Percentiles rank a stretch among this genome's conserved stretches.
Evolutionary conservation across 2,329 filamentous ascomycete species (phyloP).

Genomic region (Conoideocrella luteorostrata): DNA sequence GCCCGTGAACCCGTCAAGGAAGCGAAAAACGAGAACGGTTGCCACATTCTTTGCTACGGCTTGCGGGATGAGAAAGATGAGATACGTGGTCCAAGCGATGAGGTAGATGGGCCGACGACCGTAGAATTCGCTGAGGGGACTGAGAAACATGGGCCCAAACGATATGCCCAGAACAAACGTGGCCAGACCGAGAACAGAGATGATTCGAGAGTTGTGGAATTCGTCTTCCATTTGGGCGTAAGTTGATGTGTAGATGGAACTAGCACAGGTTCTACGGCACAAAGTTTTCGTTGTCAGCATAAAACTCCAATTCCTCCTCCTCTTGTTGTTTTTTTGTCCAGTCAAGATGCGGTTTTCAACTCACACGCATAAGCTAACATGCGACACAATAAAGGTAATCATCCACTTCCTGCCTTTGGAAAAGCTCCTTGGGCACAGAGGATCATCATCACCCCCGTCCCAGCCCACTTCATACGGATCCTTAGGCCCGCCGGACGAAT

Average conservation of each 20-base stretch:
- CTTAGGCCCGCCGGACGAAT: conserved; percentile 19
- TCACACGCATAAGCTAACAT: conserved; percentile 76
- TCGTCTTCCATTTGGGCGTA: conserved; percentile 71
- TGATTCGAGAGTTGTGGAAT: conserved; percentile 62
- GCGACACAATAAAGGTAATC: conserved; percentile 67
- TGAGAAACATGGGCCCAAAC: conserved; percentile 57
- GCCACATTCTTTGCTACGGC: conserved; percentile 76
- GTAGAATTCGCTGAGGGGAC: conserved; percentile 69
- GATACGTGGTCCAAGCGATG: conserved; percentile 63
- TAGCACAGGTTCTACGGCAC: conserved; percentile 68
- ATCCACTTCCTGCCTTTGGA: conserved; percentile 64
- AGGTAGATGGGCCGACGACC: conserved; percentile 78
- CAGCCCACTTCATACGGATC: conserved; percentile 65
- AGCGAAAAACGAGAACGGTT: conserved; percentile 71
- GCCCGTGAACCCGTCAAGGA: conserved; percentile 68
- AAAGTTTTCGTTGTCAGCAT: no score
- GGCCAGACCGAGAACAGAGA: conserved; percentile 75
- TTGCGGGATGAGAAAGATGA: conserved; percentile 75
- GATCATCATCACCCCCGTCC: conserved; percentile 66
- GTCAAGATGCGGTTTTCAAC: no score
- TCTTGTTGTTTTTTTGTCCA: no score
- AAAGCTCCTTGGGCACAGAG: conserved; percentile 67
- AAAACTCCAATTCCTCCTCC: no score
- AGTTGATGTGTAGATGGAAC: conserved; percentile 82
- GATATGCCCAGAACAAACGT: conserved; percentile 72